phyloP scores from a whole-genome alignment of 1,284 basidiomycete species.

The Ganoderma sp. region DNA sequence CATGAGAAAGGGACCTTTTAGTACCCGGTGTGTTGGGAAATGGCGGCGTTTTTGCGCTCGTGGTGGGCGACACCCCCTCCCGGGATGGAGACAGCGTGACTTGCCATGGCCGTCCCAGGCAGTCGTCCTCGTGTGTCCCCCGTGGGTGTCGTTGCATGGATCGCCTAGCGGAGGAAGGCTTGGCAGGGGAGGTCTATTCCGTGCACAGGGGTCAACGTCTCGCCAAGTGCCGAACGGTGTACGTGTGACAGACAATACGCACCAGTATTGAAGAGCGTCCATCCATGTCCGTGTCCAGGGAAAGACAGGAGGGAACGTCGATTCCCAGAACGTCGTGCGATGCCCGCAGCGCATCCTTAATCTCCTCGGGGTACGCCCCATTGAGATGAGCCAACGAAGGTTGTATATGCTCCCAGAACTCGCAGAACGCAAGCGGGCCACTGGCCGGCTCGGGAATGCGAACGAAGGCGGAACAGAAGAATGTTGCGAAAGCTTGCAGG shows the following conservation, averaged over 20 bases:
- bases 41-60: background rate
- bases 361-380: constrained; percentile 27
- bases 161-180: constrained; percentile 2
- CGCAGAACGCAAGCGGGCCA: constrained; percentile 54
- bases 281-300: constrained; percentile 23
- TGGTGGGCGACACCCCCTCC: background rate
- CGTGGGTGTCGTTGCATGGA: background rate
- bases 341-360: constrained; percentile 30
- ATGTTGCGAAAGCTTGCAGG: constrained; percentile 47
- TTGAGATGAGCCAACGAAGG: constrained; percentile 19
- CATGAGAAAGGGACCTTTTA: constrained; percentile 1
- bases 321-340: constrained; percentile 29
- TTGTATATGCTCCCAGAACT: constrained; percentile 30
- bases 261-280: constrained; percentile 16
- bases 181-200: constrained; percentile 14
- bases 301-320: constrained; percentile 19
- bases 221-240: too few relatives aligned
- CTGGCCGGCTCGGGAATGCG: constrained; percentile 51
- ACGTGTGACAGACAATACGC: constrained; percentile 3
- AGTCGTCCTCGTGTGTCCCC: background rate
- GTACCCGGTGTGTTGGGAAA: background rate
- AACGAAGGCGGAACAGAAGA: constrained; percentile 55
- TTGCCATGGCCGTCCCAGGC: background rate
- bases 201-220: background rate
- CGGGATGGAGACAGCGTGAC: background rate